Conservation (phyloP, 129 eudicot genomes). For the Centrapalus pauciflorus region DNA sequence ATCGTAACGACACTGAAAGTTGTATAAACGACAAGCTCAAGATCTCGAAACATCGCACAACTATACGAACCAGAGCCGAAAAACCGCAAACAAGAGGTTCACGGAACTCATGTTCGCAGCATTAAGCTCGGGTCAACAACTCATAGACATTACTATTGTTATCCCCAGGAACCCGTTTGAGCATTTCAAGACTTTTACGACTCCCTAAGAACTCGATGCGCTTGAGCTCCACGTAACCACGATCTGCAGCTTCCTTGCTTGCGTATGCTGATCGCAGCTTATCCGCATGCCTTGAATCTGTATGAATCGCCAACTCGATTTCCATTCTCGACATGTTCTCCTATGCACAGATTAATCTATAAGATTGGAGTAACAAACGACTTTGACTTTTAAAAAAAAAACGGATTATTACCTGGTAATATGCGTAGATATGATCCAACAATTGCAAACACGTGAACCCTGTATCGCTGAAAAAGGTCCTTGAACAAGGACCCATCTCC, state of each 20-base stretch:
- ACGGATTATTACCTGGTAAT: conserved; percentile 67
- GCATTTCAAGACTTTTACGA: conserved; percentile 91
- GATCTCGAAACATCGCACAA: background rate
- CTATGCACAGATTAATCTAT: conserved; percentile 21
- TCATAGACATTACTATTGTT: conserved; percentile 78
- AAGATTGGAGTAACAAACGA: background rate
- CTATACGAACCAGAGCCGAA: background rate
- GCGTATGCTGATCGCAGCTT: conserved; percentile 63
- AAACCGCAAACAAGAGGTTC: conserved; percentile 6
- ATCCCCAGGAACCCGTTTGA: conserved; percentile 85
- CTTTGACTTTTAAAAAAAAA: background rate
- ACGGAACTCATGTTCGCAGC: background rate
- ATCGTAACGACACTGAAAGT: no score
- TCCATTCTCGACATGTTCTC: conserved; percentile 72
- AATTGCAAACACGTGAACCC: conserved; percentile 89
- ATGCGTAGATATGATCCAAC: conserved; percentile 62
- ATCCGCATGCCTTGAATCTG: conserved; percentile 91
- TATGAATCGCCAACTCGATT: conserved; percentile 75
- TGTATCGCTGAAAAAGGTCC: conserved; percentile 67
- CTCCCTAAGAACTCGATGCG: conserved; percentile 83
- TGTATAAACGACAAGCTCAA: no score
- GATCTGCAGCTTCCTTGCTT: conserved; percentile 54
- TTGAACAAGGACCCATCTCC: conserved; percentile 91
- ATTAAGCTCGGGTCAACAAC: conserved; percentile 59
- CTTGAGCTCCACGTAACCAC: conserved; percentile 46